A percentile compares a stretch with the other conserved stretches of the same genome.
Evolutionary conservation across 805 yeast species (phyloP).

Genomic region (Sugiyamaella marilandica): DNA sequence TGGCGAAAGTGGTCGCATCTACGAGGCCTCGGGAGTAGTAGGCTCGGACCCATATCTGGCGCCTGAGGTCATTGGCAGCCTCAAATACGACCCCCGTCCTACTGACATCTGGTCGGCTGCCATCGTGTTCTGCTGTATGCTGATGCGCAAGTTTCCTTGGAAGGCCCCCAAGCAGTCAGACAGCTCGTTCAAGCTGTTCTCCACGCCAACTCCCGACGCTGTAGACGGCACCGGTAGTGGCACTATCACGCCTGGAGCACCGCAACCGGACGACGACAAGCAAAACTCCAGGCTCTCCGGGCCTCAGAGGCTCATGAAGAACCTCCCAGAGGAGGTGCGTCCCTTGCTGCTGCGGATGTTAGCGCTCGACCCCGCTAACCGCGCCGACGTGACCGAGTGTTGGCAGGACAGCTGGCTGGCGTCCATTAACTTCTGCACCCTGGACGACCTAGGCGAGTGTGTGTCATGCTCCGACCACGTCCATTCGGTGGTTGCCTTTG

Average conservation of each 20-base stretch:
- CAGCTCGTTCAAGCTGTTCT: constrained; percentile 75
- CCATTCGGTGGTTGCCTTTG: constrained; percentile 87
- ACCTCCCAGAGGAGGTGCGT: constrained; percentile 67
- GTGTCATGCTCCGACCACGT: constrained; percentile 53
- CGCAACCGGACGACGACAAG: constrained; percentile 27
- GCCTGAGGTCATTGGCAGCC: constrained; percentile 83
- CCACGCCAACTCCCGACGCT: constrained; percentile 58
- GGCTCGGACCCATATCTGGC: constrained; percentile 89
- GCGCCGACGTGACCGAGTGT: constrained; percentile 57
- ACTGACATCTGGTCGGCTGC: constrained; percentile 94
- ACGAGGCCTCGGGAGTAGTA: constrained; percentile 78
- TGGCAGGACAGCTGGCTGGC: constrained; percentile 53
- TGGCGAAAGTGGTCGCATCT: constrained; percentile 55
- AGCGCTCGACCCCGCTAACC: constrained; percentile 51
- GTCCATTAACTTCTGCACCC: constrained; percentile 65
- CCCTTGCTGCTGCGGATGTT: constrained; percentile 64
- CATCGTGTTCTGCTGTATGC: constrained; percentile 88
- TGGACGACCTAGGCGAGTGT: constrained; percentile 23
- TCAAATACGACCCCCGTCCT: constrained; percentile 84
- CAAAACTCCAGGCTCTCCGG: constrained; percentile 37
- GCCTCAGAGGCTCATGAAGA: constrained; percentile 59
- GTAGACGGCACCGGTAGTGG: background rate
- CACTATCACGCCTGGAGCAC: constrained; percentile 1
- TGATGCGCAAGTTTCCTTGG: constrained; percentile 90
- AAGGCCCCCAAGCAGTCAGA: constrained; percentile 81